These are phyloP conservation scores for Metarhizium rileyi DNA, from an alignment of 2,329 filamentous ascomycete species.

Conservation along the genomic window DNA sequence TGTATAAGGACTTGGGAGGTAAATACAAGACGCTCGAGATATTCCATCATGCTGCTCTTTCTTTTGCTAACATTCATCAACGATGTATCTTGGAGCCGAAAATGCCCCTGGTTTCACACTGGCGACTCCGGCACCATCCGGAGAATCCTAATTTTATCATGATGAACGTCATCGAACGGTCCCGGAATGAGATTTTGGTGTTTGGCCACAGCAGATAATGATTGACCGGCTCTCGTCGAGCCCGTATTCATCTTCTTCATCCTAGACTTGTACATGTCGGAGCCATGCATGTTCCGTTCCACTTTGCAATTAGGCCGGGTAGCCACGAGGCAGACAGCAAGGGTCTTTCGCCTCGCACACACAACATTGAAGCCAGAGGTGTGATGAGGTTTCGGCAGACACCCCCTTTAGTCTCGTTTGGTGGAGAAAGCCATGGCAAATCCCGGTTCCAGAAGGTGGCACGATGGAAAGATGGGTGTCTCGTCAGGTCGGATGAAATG, in stretches of 20 bases:
- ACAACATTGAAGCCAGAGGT: not conserved
- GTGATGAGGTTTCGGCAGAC: not conserved
- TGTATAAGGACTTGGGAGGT: not conserved
- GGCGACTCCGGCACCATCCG: conserved; percentile 5
- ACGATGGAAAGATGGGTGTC: not conserved
- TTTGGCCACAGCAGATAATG: not conserved
- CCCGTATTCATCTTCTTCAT: not conserved
- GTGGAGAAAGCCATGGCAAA: not conserved
- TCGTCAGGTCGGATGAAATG: not conserved
- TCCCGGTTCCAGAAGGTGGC: not conserved
- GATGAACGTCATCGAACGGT: conserved; percentile 5
- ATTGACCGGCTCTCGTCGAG: not conserved
- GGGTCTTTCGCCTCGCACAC: not conserved
- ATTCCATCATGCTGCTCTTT: not conserved
- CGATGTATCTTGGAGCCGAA: not conserved
- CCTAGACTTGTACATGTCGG: not conserved
- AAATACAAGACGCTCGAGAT: not conserved
- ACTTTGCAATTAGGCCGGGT: not conserved
- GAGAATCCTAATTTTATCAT: not conserved
- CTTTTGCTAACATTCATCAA: not conserved
- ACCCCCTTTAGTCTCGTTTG: not conserved
- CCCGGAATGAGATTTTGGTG: conserved; percentile 2
- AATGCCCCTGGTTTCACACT: not conserved
- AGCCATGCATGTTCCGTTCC: not conserved
- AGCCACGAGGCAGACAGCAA: not conserved